Base-by-base conservation (phyloP, 2,329 filamentous ascomycete genomes). In the Paecilomyces variotii region DNA sequence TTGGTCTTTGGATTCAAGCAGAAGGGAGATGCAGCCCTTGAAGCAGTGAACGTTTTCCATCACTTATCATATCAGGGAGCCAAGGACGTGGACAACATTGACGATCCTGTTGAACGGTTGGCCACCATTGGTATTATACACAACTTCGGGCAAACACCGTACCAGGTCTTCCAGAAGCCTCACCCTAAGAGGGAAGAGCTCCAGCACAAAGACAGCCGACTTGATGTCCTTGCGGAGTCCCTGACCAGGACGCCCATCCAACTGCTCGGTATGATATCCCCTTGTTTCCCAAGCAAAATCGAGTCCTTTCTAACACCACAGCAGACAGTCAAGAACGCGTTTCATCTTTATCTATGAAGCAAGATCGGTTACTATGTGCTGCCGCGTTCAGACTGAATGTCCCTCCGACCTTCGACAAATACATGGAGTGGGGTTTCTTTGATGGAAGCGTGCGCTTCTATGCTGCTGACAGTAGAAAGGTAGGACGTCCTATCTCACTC, bases 131-230 rank as follows among this genome's bases (percentile, higher is more conserved):
- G 91, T 34, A 96, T 97, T 65, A 97, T 99, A 66, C 93, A 99
- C 74, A 97, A 97, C 67, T 99, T 99, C 73, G 94, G 94, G 0
- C 94, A 99, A 72, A 99, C 95, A 1, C 94, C 95, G 1, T 89
- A 95, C 66, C 95, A 99, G 72, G 88, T 97, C 14, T 99, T 97
- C 72, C 84, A 85, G 52, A 87, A 88, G 59, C 81, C 88, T 11
- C 94, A 99, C 72, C 87, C 89, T 2, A 77, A 83, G n/a, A 84
- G 88, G 12, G 91, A 96, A 63, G 83, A 89, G 58, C 75, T 82
- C 3, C 79, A 84, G 25, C 83, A 86, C 57, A 86, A 85, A 4
- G 78, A 82, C 2, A 85, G 84, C 58, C 84, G 90, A 58, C 79
- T 99, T 0, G 93, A 99, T 71, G 88, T 85, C 0, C 83, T 87